A percentile compares a stretch with the other conserved stretches of the same genome.
Evolutionary conservation across 352 stramenopile species (phyloP).

Genomic region (Globisporangium apiculatum): DNA sequence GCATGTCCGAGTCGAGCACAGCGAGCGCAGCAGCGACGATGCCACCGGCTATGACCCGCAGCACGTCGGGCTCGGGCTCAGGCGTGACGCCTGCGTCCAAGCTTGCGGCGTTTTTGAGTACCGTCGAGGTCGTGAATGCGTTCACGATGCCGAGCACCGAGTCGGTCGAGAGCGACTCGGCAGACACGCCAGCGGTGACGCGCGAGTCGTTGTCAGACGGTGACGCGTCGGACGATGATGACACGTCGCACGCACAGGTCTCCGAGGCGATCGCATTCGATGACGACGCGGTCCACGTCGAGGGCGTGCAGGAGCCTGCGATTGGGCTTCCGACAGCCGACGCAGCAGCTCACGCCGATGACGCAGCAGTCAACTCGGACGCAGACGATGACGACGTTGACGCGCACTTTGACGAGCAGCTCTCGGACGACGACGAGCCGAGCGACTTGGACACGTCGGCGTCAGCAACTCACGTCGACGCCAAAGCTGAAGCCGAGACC

Average conservation of each 20-base stretch:
- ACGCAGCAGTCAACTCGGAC: not conserved
- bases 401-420: conserved; percentile 9
- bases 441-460: not conserved
- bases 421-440: conserved; percentile 4
- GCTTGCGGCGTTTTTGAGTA: conserved; percentile 59
- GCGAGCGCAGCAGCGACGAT: not conserved
- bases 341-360: not conserved
- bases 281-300: not conserved
- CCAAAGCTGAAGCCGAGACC: too few species aligned
- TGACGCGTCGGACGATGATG: not conserved
- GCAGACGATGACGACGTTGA: not conserved
- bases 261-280: conserved; percentile 1
- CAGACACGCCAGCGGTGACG: not conserved
- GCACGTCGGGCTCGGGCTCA: conserved; percentile 7
- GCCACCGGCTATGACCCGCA: not conserved
- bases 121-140: conserved; percentile 26
- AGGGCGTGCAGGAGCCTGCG: conserved; percentile 8
- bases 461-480: not conserved
- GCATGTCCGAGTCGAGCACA: not conserved
- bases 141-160: conserved; percentile 12
- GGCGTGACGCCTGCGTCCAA: conserved; percentile 22
- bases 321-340: conserved; percentile 2
- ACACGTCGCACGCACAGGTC: not conserved
- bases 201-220: not conserved
- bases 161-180: conserved; percentile 4